Percentiles rank a stretch among this genome's conserved stretches.
Evolutionary conservation across 495 filamentous ascomycete genomes (phyloP).

Genomic region (Cairneyella variabilis): DNA sequence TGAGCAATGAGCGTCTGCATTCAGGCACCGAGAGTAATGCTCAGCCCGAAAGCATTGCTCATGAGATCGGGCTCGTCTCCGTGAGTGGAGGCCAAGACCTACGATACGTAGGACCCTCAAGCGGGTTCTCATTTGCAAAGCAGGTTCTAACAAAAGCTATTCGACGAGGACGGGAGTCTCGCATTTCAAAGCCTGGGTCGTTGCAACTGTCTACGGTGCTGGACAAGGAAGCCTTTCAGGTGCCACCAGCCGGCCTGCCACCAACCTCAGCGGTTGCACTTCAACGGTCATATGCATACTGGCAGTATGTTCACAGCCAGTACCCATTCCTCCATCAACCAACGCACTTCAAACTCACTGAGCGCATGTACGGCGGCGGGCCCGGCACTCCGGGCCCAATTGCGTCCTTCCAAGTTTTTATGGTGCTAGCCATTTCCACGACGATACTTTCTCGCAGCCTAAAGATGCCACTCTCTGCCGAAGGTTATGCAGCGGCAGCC

Average conservation of each 20-base stretch:
- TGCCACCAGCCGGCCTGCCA: slow-evolving; percentile 34
- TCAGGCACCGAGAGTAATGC: background rate
- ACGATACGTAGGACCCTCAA: slow-evolving; percentile 22
- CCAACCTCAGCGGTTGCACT: slow-evolving; percentile 32
- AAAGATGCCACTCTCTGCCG: slow-evolving; percentile 37
- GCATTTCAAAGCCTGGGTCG: slow-evolving; percentile 15
- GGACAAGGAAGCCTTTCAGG: slow-evolving; percentile 21
- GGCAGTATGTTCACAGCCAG: slow-evolving; percentile 36
- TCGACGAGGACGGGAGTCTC: slow-evolving; percentile 23
- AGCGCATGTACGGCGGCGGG: slow-evolving; percentile 27
- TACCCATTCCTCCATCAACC: slow-evolving; percentile 43
- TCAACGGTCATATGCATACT: slow-evolving; percentile 39
- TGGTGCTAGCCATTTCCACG: slow-evolving; percentile 43
- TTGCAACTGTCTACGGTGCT: slow-evolving; percentile 21
- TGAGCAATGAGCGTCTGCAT: no score
- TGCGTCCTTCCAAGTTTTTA: slow-evolving; percentile 38
- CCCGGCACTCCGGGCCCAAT: slow-evolving; percentile 20
- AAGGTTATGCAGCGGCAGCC: slow-evolving; percentile 42
- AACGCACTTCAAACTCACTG: slow-evolving; percentile 33
- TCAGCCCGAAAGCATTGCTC: slow-evolving; percentile 23
- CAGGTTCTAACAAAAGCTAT: slow-evolving; percentile 35
- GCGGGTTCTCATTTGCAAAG: slow-evolving; percentile 35
- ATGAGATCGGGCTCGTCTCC: slow-evolving; percentile 22
- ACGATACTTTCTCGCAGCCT: slow-evolving; percentile 38
- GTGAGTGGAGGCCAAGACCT: slow-evolving; percentile 17